Evolutionary conservation across 352 stramenopile genomes (phyloP).

Genomic region (Phytophthora podocarpi): DNA sequence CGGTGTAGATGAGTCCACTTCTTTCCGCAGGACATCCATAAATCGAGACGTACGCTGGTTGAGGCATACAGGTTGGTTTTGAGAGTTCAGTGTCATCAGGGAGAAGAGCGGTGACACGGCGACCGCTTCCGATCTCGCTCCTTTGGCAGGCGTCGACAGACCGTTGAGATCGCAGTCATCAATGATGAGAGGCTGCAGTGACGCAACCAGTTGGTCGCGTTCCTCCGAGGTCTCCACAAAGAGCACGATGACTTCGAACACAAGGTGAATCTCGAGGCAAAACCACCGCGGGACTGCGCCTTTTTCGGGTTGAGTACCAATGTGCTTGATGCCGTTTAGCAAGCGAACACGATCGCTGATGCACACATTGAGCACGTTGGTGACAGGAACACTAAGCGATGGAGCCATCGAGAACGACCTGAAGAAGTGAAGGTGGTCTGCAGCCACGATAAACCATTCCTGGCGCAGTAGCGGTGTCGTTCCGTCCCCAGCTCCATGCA

Average conservation of each 20-base stretch:
- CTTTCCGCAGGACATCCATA: neutral
- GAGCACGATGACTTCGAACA: slow-evolving; percentile 60
- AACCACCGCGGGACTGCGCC: slow-evolving; percentile 41
- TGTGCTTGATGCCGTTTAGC: slow-evolving; percentile 21
- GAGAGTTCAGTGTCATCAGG: slow-evolving; percentile 29
- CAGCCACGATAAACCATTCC: slow-evolving; percentile 74
- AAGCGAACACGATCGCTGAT: slow-evolving; percentile 29
- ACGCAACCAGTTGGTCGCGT: slow-evolving; percentile 27
- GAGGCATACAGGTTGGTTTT: slow-evolving; percentile 51
- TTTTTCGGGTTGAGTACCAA: slow-evolving; percentile 9
- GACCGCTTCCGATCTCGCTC: slow-evolving; percentile 16
- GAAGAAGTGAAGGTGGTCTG: slow-evolving; percentile 64
- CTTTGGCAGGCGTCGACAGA: neutral
- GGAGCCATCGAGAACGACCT: slow-evolving; percentile 63
- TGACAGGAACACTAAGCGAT: slow-evolving; percentile 44
- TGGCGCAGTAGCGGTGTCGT: slow-evolving; percentile 62
- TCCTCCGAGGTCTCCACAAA: slow-evolving; percentile 53
- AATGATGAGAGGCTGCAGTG: slow-evolving; percentile 25
- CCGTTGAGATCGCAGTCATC: slow-evolving; percentile 18
- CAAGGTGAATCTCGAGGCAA: slow-evolving; percentile 59
- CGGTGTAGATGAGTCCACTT: neutral
- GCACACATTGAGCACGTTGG: slow-evolving; percentile 52
- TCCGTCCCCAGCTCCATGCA: slow-evolving; percentile 34
- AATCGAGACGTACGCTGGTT: slow-evolving; percentile 53
- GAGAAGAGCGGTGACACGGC: slow-evolving; percentile 16